Evolutionary conservation across 345 rosid species (phyloP).

Genomic region (Euphorbia pulcherrima): DNA sequence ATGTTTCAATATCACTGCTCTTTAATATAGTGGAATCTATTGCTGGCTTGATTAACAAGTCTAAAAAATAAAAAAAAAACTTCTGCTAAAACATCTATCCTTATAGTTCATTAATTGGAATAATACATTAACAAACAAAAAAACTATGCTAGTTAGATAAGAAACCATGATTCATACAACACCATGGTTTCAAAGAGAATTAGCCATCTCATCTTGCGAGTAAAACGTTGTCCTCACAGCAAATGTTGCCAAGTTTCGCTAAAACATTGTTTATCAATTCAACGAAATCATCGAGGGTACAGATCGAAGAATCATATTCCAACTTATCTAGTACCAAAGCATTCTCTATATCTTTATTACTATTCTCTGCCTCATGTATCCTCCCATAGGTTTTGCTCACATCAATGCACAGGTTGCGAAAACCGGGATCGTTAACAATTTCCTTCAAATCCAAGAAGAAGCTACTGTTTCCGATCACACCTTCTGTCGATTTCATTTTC

Average conservation of each 20-base stretch:
- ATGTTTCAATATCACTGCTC: too few relatives aligned
- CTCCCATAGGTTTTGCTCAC: conserved; percentile 44
- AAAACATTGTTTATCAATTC: conserved; percentile 38
- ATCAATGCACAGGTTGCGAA: conserved; percentile 42
- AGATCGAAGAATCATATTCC: conserved; percentile 31
- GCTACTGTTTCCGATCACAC: conserved; percentile 29
- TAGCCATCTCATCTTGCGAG: conserved; percentile 11
- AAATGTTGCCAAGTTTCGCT: conserved; percentile 20
- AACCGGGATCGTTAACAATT: conserved; percentile 42
- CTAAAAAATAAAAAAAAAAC: too few relatives aligned
- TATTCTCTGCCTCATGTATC: conserved; percentile 37
- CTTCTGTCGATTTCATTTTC: conserved; percentile 49
- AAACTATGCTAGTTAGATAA: too few relatives aligned
- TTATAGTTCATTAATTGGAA: too few relatives aligned
- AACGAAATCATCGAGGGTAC: conserved; percentile 54
- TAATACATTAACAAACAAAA: too few relatives aligned
- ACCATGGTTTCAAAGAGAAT: neutral
- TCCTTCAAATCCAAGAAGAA: conserved; percentile 41
- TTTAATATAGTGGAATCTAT: too few relatives aligned
- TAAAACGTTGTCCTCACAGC: conserved; percentile 18
- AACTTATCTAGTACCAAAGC: conserved; percentile 26
- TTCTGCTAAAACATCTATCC: too few relatives aligned
- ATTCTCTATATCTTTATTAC: conserved; percentile 24
- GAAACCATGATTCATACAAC: too few relatives aligned
- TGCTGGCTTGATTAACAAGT: too few relatives aligned